A percentile compares a stretch with the other conserved stretches of the same genome.
Evolutionary conservation across 768 basidiomycete genomes (phyloP).

Genomic region (Pulveroboletus sp.): DNA sequence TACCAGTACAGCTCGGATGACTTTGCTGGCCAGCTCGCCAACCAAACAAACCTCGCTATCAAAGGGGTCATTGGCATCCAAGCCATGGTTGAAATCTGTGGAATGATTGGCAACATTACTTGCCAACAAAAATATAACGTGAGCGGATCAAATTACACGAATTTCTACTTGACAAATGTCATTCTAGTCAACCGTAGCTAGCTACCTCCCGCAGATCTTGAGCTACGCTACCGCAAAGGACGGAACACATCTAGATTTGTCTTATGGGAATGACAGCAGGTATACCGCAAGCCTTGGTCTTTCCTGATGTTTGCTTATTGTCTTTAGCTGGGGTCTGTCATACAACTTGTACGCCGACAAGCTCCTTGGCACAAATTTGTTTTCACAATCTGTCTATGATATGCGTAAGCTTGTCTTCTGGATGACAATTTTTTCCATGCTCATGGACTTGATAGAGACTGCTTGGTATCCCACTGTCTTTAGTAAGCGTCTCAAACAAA

Average conservation of each 20-base stretch:
- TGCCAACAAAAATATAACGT: slow-evolving; percentile 41
- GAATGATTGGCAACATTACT: slow-evolving; percentile 37
- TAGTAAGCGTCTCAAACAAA: slow-evolving; percentile 6
- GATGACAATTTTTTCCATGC: background rate
- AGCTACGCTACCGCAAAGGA: slow-evolving; percentile 46
- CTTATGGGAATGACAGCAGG: slow-evolving; percentile 54
- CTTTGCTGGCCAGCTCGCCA: slow-evolving; percentile 48
- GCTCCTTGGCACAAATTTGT: slow-evolving; percentile 50
- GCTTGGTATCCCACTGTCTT: slow-evolving; percentile 15
- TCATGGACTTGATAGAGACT: slow-evolving; percentile 10
- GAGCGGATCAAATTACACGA: background rate
- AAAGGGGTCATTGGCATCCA: slow-evolving; percentile 67
- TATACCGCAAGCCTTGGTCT: slow-evolving; percentile 9
- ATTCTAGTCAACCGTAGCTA: slow-evolving; percentile 46
- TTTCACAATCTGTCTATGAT: slow-evolving; percentile 29
- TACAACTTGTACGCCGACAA: slow-evolving; percentile 65
- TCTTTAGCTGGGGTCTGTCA: slow-evolving; percentile 50
- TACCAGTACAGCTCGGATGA: too few relatives aligned
- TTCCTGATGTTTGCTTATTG: background rate
- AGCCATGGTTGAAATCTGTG: slow-evolving; percentile 56
- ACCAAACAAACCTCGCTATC: slow-evolving; percentile 68
- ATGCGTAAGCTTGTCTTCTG: slow-evolving; percentile 11
- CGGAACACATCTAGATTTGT: slow-evolving; percentile 47
- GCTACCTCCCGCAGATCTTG: slow-evolving; percentile 53
- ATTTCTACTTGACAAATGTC: background rate